Evolutionary conservation across 1,284 basidiomycete genomes (phyloP), one percentile per base, ranked within the genome.

Genomic region (Ganoderma resinaceum): DNA sequence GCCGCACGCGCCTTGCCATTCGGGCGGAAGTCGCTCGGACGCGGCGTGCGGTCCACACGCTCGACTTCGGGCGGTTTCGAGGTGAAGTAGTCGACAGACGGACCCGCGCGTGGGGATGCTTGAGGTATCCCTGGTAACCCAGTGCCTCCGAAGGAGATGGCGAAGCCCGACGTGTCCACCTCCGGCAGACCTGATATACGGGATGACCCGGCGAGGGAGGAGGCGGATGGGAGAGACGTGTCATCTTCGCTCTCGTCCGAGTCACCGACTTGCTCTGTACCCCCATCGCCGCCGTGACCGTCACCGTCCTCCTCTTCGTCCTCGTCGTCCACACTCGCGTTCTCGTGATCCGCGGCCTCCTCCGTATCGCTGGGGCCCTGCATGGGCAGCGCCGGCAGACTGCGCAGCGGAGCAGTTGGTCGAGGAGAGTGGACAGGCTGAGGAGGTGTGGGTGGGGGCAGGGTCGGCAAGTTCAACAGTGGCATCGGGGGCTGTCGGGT

Each of bases 331-430:
- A 82, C 71, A 37, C 73, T 78, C 49, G 77, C 78, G 58, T 80
- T 78, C 40, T 85, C 83, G 66, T 82, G 81, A 61, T 82, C 80
- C 9, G 77, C 78, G n/a, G 76, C 76, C 49, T 72, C 73, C 31
- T 80, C 82, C n/a, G 67, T 63, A 23, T 79, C 77, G 66, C 75
- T 77, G 26, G 72, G 76, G 20, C 86, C 86, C 62, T 83, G 80
- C 79, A 82, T 81, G 31, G 83, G 83, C 62, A 89, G 73, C 31
- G 83, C 84, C 26, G 87, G 87, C 75, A 89, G 82, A 68, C 81
- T 85, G 43, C 82, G 80, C 61, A 88, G 70, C 5, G 81, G 77
- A 49, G 75, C 73, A 2, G 70, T 63, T 53, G 75, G 73, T 70
- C 71, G 70, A 62, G 66, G 73, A 68, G 72, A 60, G 61, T 70